Evolutionary conservation across 139 green algal species (phyloP).

Genomic region (Micractinium conductrix): DNA sequence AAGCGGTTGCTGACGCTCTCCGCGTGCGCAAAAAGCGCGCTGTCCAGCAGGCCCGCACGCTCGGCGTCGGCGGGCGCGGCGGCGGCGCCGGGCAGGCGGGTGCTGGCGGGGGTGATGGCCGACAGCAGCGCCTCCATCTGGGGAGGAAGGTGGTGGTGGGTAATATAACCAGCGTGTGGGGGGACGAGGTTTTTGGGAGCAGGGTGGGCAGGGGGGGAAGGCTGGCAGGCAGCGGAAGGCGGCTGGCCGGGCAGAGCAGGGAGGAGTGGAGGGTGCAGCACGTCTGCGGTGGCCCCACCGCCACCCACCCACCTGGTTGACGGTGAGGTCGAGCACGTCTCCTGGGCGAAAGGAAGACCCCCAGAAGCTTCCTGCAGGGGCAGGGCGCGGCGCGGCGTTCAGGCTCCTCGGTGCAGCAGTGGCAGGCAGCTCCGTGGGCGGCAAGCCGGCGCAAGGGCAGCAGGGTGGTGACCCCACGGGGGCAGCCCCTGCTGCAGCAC

Average conservation of each 20-base stretch:
- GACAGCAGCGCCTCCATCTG: constrained; percentile 45
- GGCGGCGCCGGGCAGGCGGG: neutral
- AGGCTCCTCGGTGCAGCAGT: too few relatives aligned
- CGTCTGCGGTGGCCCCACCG: too few relatives aligned
- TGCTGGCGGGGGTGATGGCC: constrained; percentile 1
- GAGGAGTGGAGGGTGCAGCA: too few relatives aligned
- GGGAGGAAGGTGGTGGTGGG: too few relatives aligned
- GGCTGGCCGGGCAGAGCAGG: too few relatives aligned
- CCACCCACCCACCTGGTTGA: too few relatives aligned
- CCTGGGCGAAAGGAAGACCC: constrained; percentile 51
- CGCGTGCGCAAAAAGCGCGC: constrained; percentile 63
- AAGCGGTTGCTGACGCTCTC: constrained; percentile 56
- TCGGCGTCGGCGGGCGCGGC: neutral
- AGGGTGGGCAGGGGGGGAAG: too few relatives aligned
- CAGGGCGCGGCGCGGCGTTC: too few relatives aligned
- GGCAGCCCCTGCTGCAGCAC: neutral
- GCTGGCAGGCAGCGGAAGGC: too few relatives aligned
- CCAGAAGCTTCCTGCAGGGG: constrained; percentile 49
- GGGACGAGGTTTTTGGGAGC: too few relatives aligned
- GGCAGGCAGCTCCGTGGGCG: too few relatives aligned
- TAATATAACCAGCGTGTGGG: too few relatives aligned
- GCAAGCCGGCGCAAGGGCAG: neutral
- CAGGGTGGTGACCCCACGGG: neutral
- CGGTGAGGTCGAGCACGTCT: constrained; percentile 50
- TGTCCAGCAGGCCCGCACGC: constrained; percentile 52